Percentiles rank a stretch among this genome's conserved stretches.
These are phyloP conservation scores for Quillaja saponaria DNA, from an alignment of 306 rosid species.

Conservation along the genomic window DNA sequence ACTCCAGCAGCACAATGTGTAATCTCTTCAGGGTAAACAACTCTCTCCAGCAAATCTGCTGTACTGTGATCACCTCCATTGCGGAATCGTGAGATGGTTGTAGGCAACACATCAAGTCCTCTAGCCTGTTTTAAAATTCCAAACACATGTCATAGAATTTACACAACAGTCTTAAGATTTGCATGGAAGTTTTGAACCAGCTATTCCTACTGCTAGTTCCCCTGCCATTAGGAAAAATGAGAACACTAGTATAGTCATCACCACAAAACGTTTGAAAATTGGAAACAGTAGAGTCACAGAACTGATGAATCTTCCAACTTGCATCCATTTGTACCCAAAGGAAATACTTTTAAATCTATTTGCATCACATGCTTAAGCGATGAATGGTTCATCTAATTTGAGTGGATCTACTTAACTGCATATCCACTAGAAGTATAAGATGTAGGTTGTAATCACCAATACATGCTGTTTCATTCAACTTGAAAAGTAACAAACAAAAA, in stretches of 20 bases:
- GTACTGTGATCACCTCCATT: conserved; percentile 64
- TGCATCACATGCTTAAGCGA: too few relatives aligned
- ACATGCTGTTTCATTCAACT: too few relatives aligned
- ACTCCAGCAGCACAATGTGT: conserved; percentile 91
- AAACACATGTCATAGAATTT: conserved; percentile 14
- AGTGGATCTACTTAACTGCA: too few relatives aligned
- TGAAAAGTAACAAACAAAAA: too few relatives aligned
- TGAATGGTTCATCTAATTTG: too few relatives aligned
- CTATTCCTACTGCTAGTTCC: neutral
- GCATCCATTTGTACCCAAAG: too few relatives aligned
- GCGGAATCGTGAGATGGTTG: conserved; percentile 68
- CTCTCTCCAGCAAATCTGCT: conserved; percentile 73
- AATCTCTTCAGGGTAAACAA: conserved; percentile 81
- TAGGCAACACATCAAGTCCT: conserved; percentile 82
- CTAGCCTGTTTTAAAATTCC: conserved; percentile 58
- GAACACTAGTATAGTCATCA: neutral
- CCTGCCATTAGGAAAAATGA: neutral
- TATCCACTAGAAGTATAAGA: too few relatives aligned
- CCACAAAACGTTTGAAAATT: too few relatives aligned
- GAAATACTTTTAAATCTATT: too few relatives aligned
- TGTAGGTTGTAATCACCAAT: too few relatives aligned
- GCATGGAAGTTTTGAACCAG: neutral
- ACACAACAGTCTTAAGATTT: neutral
- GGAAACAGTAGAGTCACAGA: too few relatives aligned
- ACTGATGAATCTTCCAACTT: too few relatives aligned